phyloP scores from a whole-genome alignment of 768 basidiomycete species.

The Rhizopogon salebrosus region DNA sequence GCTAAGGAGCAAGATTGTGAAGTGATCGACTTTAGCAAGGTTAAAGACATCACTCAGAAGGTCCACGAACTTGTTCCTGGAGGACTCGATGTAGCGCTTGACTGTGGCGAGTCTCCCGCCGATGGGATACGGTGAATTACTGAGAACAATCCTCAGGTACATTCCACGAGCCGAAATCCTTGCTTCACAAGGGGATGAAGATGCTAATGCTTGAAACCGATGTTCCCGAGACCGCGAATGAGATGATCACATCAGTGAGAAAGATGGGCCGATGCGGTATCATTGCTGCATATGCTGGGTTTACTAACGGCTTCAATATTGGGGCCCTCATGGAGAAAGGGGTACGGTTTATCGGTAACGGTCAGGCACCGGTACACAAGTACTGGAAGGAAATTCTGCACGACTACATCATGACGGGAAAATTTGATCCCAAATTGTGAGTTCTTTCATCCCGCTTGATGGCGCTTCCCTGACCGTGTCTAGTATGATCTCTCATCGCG shows the following conservation, averaged over 20 bases:
- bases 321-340: constrained; percentile 80
- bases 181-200: constrained; percentile 65
- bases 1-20: constrained; percentile 48
- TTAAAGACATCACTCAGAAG: constrained; percentile 41
- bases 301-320: constrained; percentile 63
- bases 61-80: constrained; percentile 56
- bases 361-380: constrained; percentile 69
- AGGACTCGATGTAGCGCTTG: constrained; percentile 61
- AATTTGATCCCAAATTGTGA: constrained; percentile 61
- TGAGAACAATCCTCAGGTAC: constrained; percentile 30
- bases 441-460: constrained; percentile 15
- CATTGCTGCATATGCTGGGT: constrained; percentile 66
- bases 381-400: constrained; percentile 72
- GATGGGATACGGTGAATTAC: neutral
- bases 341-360: constrained; percentile 64
- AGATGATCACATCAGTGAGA: constrained; percentile 40
- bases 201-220: constrained; percentile 73
- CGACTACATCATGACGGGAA: constrained; percentile 56
- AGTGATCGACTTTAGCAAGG: constrained; percentile 51
- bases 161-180: constrained; percentile 67
- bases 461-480: neutral
- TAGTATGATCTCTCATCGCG: constrained; percentile 52
- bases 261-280: constrained; percentile 60
- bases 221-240: constrained; percentile 56
- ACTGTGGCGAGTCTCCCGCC: constrained; percentile 34